Evolutionary conservation across 306 rosid species (phyloP).

Genomic region (Acmispon strigosus): DNA sequence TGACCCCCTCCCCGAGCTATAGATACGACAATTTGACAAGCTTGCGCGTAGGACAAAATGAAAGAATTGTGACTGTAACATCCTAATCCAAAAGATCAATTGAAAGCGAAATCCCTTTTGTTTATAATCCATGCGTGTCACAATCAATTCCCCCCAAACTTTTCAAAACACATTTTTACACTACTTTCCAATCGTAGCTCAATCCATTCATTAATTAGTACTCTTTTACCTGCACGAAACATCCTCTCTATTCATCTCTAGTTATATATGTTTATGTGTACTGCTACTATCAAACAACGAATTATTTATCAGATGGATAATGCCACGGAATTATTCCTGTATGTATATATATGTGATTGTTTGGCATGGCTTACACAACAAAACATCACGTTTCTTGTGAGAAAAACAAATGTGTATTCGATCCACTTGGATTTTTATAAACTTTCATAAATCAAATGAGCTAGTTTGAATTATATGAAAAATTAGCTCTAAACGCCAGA

Average conservation of each 20-base stretch:
- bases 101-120: slow-evolving; percentile 1
- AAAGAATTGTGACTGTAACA: slow-evolving; percentile 1
- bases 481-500: no score
- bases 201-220: not conserved
- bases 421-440: no score
- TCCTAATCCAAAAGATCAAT: not conserved
- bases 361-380: not conserved
- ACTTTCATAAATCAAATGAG: not conserved
- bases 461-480: no score
- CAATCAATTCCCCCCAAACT: not conserved
- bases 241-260: not conserved
- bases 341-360: not conserved
- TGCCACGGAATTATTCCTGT: slow-evolving; percentile 8
- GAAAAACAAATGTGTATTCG: not conserved
- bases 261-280: not conserved
- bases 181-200: slow-evolving; percentile 9
- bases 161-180: not conserved
- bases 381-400: not conserved
- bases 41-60: not conserved
- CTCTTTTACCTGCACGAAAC: slow-evolving; percentile 36
- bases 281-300: not conserved
- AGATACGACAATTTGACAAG: not conserved
- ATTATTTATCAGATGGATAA: not conserved
- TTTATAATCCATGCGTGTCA: not conserved
- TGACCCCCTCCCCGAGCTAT: not conserved